Base-by-base conservation (phyloP, 164 flowering plant species). In the Warburgia ugandensis region DNA sequence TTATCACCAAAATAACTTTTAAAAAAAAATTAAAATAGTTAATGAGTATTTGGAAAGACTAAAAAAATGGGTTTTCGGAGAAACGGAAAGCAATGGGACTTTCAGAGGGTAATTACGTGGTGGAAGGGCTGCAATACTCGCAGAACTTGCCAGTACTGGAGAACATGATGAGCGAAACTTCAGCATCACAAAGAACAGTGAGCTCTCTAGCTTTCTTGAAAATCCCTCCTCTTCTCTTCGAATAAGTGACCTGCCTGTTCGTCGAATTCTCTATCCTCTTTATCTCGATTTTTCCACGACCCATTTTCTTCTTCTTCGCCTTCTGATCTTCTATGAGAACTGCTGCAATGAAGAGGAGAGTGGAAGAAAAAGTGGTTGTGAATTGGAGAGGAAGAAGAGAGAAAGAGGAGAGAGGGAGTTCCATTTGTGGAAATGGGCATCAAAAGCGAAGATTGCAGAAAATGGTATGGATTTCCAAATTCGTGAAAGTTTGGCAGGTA, bases 131-230 rank as follows among this genome's bases (percentile, higher is more conserved):
- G 28, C 53, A 70, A 59, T 61, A 80, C 38, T 83, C 79, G 10
- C 65, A 72, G 21, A 73, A 17, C 60, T 68, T 77, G 10, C 65
- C 59, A 19, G 76, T 67, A 33, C 44, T 51, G 53, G 87, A 77
- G 61, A 77, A 43, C 73, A 79, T 73, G 68, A 79, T 67, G 53
- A 84, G 72, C 9, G 83, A 84, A 17, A 81, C 79, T 52, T 74
- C 68, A 23, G 87, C 85, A 55, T 84, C 92, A 22, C 86, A 83
- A 5, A 84, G 76, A 45, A 78, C 85, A 26, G 72, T 62, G 52
- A 84, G 85, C 47, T 84, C 87, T 14, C 55, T 68, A 6, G 92
- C 87, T 68, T 80, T 80, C 77, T 80, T 84, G 64, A 81, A 55
- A 19, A 80, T 70, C 12, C 91, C 91, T 48, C 73, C 72, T 56